These are phyloP conservation scores for Coriaria nepalensis DNA, from an alignment of 306 rosid genomes.

Conservation along the genomic window DNA sequence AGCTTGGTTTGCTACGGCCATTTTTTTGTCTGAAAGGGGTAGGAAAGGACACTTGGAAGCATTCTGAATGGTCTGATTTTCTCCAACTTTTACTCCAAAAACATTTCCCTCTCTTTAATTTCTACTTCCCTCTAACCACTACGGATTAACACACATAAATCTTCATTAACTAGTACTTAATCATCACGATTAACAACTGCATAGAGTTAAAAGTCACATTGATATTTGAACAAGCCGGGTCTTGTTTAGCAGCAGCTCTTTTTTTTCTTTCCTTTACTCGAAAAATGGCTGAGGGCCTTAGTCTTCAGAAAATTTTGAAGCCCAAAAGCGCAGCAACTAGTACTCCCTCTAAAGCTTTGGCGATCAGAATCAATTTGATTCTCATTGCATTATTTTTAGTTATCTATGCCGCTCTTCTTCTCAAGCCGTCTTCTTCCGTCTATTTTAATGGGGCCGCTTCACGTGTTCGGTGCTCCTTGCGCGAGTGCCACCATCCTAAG, in stretches of 20 bases:
- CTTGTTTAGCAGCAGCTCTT: not conserved
- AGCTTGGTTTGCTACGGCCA: conserved; percentile 1
- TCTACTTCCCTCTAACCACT: conserved; percentile 30
- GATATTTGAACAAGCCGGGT: conserved; percentile 18
- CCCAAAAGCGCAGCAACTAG: conserved; percentile 5
- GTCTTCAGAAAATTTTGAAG: conserved; percentile 45
- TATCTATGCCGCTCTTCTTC: conserved; percentile 52
- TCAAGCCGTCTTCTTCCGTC: conserved; percentile 55
- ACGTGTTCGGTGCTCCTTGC: conserved; percentile 60
- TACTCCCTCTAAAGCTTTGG: conserved; percentile 51
- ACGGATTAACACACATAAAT: conserved; percentile 9
- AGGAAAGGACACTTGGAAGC: conserved; percentile 40
- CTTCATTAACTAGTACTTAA: conserved; percentile 17
- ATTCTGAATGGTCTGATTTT: conserved; percentile 23
- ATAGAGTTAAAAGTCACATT: too few species aligned
- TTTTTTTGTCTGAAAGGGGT: conserved; percentile 12
- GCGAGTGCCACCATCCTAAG: conserved; percentile 62
- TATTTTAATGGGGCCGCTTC: conserved; percentile 63
- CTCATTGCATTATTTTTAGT: conserved; percentile 49
- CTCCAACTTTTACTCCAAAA: conserved; percentile 33
- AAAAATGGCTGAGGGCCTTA: conserved; percentile 28
- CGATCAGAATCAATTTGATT: conserved; percentile 54
- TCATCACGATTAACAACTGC: conserved; percentile 17
- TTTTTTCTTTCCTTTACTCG: too few species aligned
- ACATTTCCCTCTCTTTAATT: conserved; percentile 12